Evolutionary conservation across 192 early-diverging fungal genomes (phyloP).

Genomic region (Coemansia sp.): DNA sequence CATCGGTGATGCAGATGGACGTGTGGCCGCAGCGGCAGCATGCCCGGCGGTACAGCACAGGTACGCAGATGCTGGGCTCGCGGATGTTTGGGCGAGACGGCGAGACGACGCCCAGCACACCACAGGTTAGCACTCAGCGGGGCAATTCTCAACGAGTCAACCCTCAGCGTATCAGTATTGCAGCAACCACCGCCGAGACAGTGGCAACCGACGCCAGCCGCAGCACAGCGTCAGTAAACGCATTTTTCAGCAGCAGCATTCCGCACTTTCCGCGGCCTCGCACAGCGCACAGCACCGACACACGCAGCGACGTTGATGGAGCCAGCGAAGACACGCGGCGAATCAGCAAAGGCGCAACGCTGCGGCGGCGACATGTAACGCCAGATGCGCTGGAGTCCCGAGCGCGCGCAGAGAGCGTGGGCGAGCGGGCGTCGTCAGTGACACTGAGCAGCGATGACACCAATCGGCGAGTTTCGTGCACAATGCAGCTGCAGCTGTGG

Average conservation of each 20-base stretch:
- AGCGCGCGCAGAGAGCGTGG: background rate
- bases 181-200: slow-evolving; percentile 1
- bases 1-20: background rate
- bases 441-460: slow-evolving; percentile 13
- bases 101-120: slow-evolving; percentile 7
- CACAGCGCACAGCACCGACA: background rate
- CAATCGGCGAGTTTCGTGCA: slow-evolving; percentile 16
- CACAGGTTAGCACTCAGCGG: too few species aligned
- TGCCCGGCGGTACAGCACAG: slow-evolving; percentile 19
- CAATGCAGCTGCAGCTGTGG: slow-evolving; percentile 51
- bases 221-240: slow-evolving; percentile 10
- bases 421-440: slow-evolving; percentile 1
- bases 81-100: background rate
- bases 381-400: background rate
- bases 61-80: slow-evolving; percentile 7
- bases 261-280: slow-evolving; percentile 18
- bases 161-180: slow-evolving; percentile 7
- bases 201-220: slow-evolving; percentile 2
- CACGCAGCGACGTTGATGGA: background rate
- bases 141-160: too few species aligned
- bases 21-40: background rate
- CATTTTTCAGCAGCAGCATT: slow-evolving; percentile 14
- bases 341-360: slow-evolving; percentile 1
- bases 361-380: slow-evolving; percentile 10
- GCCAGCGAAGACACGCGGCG: background rate